These are phyloP conservation scores for Dictyostelium purpureum DNA, from an alignment of 78 protist genomes.

Conservation along the genomic window DNA sequence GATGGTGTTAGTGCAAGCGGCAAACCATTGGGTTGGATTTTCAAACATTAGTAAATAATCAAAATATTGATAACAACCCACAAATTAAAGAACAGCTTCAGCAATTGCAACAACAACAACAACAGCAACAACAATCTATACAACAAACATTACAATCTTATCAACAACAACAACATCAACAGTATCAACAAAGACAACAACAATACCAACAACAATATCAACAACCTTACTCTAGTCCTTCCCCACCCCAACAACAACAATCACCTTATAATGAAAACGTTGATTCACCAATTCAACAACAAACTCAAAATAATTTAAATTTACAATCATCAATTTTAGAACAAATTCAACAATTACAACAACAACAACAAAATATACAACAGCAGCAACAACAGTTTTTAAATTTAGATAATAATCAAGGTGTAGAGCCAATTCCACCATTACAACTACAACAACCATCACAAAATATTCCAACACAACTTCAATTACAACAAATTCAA, in stretches of 20 bases:
- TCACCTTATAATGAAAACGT: background rate
- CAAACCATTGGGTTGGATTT: conserved; percentile 10
- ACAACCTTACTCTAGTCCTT: background rate
- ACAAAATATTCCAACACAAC: background rate
- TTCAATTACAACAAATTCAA: background rate
- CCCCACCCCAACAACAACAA: background rate
- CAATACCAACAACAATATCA: conserved; percentile 30
- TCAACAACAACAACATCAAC: conserved; percentile 40
- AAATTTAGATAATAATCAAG: too few species aligned
- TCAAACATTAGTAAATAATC: background rate
- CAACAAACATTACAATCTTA: conserved; percentile 10
- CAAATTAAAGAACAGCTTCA: conserved; percentile 29
- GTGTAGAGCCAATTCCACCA: background rate
- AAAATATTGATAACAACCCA: background rate
- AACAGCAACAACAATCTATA: conserved; percentile 7
- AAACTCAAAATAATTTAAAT: too few species aligned
- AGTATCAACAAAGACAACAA: conserved; percentile 10
- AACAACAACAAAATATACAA: background rate
- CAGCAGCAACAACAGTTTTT: background rate
- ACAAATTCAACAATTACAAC: background rate
- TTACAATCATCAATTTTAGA: too few species aligned
- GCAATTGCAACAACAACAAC: conserved; percentile 38
- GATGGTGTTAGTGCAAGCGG: conserved; percentile 14
- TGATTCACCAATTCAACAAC: background rate
- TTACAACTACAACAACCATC: background rate